phyloP scores from a whole-genome alignment of 2,329 filamentous ascomycete genomes.

The Aspergillus fumigatiaffinis region DNA sequence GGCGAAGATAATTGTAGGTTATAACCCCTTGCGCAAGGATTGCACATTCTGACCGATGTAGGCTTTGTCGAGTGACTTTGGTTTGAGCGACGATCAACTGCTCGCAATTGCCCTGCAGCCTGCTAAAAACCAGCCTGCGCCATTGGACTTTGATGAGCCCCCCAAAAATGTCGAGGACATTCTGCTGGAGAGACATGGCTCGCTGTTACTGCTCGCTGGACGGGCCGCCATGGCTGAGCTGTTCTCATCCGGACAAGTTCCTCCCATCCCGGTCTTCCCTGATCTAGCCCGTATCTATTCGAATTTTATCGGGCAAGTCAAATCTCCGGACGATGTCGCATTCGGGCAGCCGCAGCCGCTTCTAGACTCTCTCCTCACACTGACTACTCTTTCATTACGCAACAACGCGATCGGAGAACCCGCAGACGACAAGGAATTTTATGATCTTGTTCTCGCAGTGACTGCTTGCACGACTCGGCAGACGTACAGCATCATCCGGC shows the following conservation, averaged over 20 bases:
- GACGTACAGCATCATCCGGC: constrained; percentile 34
- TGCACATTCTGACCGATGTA: constrained; percentile 15
- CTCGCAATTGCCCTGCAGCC: constrained; percentile 41
- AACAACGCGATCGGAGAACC: constrained; percentile 44
- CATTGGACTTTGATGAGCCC: constrained; percentile 52
- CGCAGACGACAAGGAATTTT: constrained; percentile 49
- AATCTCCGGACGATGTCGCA: constrained; percentile 32
- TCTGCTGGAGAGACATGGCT: constrained; percentile 53
- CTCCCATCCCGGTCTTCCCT: constrained; percentile 49
- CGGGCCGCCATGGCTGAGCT: constrained; percentile 48
- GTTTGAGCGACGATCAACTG: constrained; percentile 47
- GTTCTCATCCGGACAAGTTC: constrained; percentile 41
- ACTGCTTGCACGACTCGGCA: constrained; percentile 36
- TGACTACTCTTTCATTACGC: constrained; percentile 50
- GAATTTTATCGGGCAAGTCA: constrained; percentile 48
- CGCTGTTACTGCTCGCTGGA: constrained; percentile 53
- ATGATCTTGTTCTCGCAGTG: constrained; percentile 48
- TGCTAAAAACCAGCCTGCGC: constrained; percentile 37
- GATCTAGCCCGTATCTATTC: constrained; percentile 49
- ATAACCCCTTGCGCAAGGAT: background rate
- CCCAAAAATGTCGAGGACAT: constrained; percentile 52
- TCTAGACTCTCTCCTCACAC: constrained; percentile 51
- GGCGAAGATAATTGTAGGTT: constrained; percentile 51
- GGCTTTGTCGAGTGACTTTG: constrained; percentile 54
- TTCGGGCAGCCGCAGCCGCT: constrained; percentile 50